These are phyloP conservation scores for Tetraselmis striata DNA, from an alignment of 139 green algal species.

Conservation along the genomic window DNA sequence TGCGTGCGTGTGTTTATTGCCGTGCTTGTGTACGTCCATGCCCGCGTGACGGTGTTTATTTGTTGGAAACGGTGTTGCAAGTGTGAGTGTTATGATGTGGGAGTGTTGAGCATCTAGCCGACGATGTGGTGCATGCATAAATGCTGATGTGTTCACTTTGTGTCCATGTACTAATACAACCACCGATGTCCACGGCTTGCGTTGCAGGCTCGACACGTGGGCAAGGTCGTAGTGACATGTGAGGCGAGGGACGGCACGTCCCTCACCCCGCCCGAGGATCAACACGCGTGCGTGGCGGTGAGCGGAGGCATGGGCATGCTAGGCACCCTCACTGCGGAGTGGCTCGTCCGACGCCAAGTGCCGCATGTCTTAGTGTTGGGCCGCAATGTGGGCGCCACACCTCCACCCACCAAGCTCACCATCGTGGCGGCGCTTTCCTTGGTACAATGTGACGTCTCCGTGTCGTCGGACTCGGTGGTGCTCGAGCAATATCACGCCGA, in stretches of 20 bases:
- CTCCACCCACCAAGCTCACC: not conserved
- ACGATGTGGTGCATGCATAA: no score
- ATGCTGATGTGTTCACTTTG: no score
- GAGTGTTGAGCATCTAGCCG: no score
- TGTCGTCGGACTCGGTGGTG: not conserved
- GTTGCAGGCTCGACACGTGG: not conserved
- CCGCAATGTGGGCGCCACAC: not conserved
- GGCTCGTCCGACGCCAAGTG: slow-evolving; percentile 33
- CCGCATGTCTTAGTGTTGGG: not conserved
- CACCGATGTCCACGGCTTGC: no score
- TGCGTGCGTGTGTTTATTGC: no score
- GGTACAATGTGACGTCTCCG: not conserved
- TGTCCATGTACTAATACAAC: no score
- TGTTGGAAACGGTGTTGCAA: no score
- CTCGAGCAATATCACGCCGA: no score
- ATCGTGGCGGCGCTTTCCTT: no score
- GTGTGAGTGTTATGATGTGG: no score
- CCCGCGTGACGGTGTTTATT: no score
- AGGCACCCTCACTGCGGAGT: slow-evolving; percentile 46
- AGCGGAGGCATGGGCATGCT: slow-evolving; percentile 68
- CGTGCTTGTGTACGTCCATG: no score
- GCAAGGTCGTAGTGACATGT: not conserved
- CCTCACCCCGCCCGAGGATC: not conserved
- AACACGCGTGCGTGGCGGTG: slow-evolving; percentile 19
- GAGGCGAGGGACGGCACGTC: not conserved